These are phyloP conservation scores for Talaromyces sp. DNA, from an alignment of 2,329 filamentous ascomycete genomes.

Conservation along the genomic window DNA sequence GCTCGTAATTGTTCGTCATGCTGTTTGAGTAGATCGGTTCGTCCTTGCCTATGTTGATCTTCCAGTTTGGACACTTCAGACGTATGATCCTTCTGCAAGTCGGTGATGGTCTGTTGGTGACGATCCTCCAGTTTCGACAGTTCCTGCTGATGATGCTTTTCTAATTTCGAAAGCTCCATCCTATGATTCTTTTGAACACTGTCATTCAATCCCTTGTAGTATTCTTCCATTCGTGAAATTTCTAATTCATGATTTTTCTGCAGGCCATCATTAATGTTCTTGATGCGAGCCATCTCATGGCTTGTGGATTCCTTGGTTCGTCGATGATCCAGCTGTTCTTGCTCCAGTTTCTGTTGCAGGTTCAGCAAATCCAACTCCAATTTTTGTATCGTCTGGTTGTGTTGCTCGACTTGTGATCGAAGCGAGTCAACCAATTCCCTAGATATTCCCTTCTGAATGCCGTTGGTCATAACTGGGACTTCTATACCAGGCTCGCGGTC, in stretches of 20 bases:
- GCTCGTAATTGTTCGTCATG: constrained; percentile 47
- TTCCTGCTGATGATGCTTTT: constrained; percentile 47
- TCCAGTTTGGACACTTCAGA: constrained; percentile 58
- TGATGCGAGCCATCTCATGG: constrained; percentile 57
- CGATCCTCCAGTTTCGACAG: constrained; percentile 21
- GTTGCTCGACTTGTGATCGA: constrained; percentile 71
- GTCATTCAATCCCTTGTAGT: constrained; percentile 57
- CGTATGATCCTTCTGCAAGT: constrained; percentile 50
- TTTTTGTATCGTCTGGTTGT: constrained; percentile 58
- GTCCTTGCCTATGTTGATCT: constrained; percentile 45
- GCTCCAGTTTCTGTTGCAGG: constrained; percentile 57
- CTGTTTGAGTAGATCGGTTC: constrained; percentile 42
- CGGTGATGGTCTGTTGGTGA: constrained; percentile 5
- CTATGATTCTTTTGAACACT: constrained; percentile 66
- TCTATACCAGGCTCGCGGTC: constrained; percentile 89
- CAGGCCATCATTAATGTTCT: constrained; percentile 66
- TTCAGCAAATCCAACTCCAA: constrained; percentile 55
- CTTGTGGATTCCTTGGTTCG: constrained; percentile 59
- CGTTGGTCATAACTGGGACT: constrained; percentile 73
- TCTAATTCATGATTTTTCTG: constrained; percentile 67
- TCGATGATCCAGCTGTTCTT: constrained; percentile 70
- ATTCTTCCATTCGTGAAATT: constrained; percentile 49
- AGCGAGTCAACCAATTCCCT: constrained; percentile 86
- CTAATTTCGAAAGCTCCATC: constrained; percentile 57
- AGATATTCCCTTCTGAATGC: constrained; percentile 85